These are phyloP conservation scores for Emergomyces pasteurianus DNA, from an alignment of 2,329 filamentous ascomycete genomes.

Conservation along the genomic window DNA sequence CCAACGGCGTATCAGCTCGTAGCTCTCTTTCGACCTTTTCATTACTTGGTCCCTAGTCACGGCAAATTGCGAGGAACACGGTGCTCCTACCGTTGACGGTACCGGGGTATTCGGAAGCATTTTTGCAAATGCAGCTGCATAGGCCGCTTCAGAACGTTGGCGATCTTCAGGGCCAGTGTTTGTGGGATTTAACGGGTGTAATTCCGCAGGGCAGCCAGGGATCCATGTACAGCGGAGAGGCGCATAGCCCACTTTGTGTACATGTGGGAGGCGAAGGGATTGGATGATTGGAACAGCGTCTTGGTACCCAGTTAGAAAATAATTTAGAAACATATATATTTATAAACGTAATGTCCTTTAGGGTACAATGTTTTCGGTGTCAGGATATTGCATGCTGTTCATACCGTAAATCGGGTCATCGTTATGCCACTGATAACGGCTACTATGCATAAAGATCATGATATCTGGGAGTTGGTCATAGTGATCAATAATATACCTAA, in stretches of 20 bases:
- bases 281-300: conserved; percentile 40
- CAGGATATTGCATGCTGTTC: too few species aligned
- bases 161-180: conserved; percentile 30
- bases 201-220: conserved; percentile 41
- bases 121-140: conserved; percentile 38
- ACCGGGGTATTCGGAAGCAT: conserved; percentile 31
- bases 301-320: conserved; percentile 1
- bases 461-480: conserved; percentile 30
- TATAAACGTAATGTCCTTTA: not conserved
- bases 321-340: not conserved
- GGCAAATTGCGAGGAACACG: conserved; percentile 46
- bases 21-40: conserved; percentile 36
- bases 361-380: too few species aligned
- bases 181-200: conserved; percentile 24
- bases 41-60: conserved; percentile 37
- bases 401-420: conserved; percentile 40
- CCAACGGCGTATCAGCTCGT: conserved; percentile 39
- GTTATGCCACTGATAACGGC: conserved; percentile 38
- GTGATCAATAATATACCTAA: conserved; percentile 33
- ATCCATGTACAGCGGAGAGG: conserved; percentile 44
- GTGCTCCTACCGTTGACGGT: conserved; percentile 37
- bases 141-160: conserved; percentile 39
- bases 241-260: conserved; percentile 40
- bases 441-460: conserved; percentile 33
- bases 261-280: conserved; percentile 38